A percentile compares a stretch with the other conserved stretches of the same genome.
These are phyloP conservation scores for sunflower (Helianthus annuus) DNA, from an alignment of 129 eudicot species.

Conservation along the genomic window HanXRQr2.0-SUNRISE NC_035435.2:122269440-122269939, in stretches of 20 bases:
- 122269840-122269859: conserved; percentile 68
- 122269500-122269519: conserved; percentile 72
- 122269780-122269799: conserved; percentile 55
- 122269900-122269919: conserved; percentile 76
- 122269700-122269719: conserved; percentile 49
- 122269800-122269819: conserved; percentile 49
- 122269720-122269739: neutral
- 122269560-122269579: conserved; percentile 81
- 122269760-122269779: neutral
- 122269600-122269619: conserved; percentile 51
- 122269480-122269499: conserved; percentile 65
- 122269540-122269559: conserved; percentile 76
- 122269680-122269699: conserved; percentile 39
- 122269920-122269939: conserved; percentile 53
- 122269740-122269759: neutral
- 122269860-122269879: conserved; percentile 58
- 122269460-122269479: conserved; percentile 56
- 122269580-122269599: conserved; percentile 61
- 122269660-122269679: conserved; percentile 67
- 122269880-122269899: conserved; percentile 81
- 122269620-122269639: conserved; percentile 76
- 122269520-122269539: conserved; percentile 87
- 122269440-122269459: conserved; percentile 75
- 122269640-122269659: conserved; percentile 82
- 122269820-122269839: conserved; percentile 70